phyloP scores from a whole-genome alignment of 2,329 filamentous ascomycete genomes.

The Aspergillus ustus region DNA sequence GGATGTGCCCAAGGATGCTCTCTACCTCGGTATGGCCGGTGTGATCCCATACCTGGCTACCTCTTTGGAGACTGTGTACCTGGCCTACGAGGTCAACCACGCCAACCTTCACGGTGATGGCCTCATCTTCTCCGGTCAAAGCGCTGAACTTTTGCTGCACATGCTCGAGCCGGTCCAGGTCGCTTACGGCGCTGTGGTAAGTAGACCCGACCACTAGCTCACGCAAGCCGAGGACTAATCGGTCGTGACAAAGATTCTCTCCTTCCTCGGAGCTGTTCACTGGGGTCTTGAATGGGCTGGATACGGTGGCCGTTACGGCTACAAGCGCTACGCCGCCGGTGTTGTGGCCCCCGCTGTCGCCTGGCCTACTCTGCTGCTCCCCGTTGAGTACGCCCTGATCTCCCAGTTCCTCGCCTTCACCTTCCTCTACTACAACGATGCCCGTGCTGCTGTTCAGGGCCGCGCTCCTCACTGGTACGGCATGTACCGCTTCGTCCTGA shows the following conservation, averaged over 20 bases:
- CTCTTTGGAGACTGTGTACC: slow-evolving; percentile 78
- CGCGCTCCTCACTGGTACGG: slow-evolving; percentile 87
- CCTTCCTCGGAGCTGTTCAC: slow-evolving; percentile 90
- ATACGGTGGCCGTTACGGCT: slow-evolving; percentile 69
- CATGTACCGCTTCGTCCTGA: slow-evolving; percentile 89
- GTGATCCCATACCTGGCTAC: slow-evolving; percentile 85
- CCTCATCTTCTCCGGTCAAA: slow-evolving; percentile 70
- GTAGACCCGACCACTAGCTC: slow-evolving; percentile 35
- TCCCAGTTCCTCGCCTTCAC: slow-evolving; percentile 85
- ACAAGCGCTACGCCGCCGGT: slow-evolving; percentile 81
- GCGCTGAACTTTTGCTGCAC: slow-evolving; percentile 72
- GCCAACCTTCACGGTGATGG: slow-evolving; percentile 63
- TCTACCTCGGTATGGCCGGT: slow-evolving; percentile 73
- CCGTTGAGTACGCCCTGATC: slow-evolving; percentile 82
- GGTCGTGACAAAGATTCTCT: slow-evolving; percentile 68
- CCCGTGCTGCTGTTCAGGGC: slow-evolving; percentile 71
- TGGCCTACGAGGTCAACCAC: slow-evolving; percentile 81
- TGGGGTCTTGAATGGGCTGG: slow-evolving; percentile 88
- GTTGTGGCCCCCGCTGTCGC: slow-evolving; percentile 78
- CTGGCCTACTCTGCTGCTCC: slow-evolving; percentile 87
- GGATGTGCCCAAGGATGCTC: slow-evolving; percentile 69
- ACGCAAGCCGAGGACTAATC: not conserved
- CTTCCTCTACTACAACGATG: slow-evolving; percentile 83
- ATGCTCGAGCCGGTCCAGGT: slow-evolving; percentile 85
- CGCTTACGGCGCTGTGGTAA: slow-evolving; percentile 83